These are phyloP conservation scores for Rhizoctonia solani DNA, from an alignment of 1,284 basidiomycete species.

Conservation along the genomic window DNA sequence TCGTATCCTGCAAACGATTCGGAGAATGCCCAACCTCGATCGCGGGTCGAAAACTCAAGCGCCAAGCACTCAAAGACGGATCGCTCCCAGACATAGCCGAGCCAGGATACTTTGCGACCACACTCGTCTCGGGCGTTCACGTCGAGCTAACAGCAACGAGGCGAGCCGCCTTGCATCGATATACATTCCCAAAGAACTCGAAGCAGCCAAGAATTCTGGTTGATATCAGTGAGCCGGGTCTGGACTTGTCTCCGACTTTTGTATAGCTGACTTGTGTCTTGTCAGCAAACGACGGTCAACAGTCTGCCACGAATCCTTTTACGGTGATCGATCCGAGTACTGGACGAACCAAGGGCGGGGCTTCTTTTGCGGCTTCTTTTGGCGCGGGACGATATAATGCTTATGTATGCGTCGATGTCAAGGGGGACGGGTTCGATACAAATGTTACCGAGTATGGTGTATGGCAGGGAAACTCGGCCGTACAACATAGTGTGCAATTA, in stretches of 20 bases:
- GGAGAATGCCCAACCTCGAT: constrained; percentile 27
- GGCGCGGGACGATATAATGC: constrained; percentile 61
- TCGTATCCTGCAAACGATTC: constrained; percentile 25
- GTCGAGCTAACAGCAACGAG: constrained; percentile 40
- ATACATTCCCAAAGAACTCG: constrained; percentile 40
- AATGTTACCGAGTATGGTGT: constrained; percentile 57
- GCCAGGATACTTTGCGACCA: constrained; percentile 41
- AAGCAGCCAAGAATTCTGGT: constrained; percentile 39
- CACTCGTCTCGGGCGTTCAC: constrained; percentile 38
- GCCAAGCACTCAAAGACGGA: constrained; percentile 18
- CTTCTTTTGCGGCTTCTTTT: constrained; percentile 55
- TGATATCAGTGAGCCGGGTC: constrained; percentile 35
- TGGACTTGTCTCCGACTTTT: not conserved
- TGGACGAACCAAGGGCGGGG: constrained; percentile 52
- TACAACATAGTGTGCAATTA: constrained; percentile 51
- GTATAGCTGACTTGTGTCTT: constrained; percentile 52
- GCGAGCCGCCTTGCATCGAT: constrained; percentile 39
- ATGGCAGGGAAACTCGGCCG: constrained; percentile 58
- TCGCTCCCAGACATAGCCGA: constrained; percentile 35
- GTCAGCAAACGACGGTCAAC: constrained; percentile 60
- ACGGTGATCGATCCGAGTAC: constrained; percentile 54
- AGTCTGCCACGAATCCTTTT: constrained; percentile 54
- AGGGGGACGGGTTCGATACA: constrained; percentile 57
- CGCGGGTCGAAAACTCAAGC: constrained; percentile 3
- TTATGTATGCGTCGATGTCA: constrained; percentile 64